These are phyloP conservation scores for Phytophthora fragariae DNA, from an alignment of 352 stramenopile genomes.

Conservation along the genomic window DNA sequence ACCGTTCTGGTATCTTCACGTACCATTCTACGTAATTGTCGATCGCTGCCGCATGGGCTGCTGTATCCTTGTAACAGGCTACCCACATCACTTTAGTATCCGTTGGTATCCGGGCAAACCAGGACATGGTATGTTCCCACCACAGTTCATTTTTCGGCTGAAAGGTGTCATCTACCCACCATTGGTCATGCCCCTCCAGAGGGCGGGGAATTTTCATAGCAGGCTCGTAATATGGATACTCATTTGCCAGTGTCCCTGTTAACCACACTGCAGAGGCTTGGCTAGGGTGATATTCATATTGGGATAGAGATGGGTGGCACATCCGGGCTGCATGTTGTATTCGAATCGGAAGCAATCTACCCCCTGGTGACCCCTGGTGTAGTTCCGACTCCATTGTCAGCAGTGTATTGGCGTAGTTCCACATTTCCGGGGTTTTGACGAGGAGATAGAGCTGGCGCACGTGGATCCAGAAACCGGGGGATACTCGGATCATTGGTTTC, in stretches of 20 bases:
- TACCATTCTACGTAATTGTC: background rate
- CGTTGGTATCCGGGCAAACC: background rate
- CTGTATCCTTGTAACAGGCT: background rate
- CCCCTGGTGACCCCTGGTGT: background rate
- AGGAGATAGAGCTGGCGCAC: background rate
- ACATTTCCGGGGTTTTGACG: background rate
- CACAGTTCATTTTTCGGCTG: background rate
- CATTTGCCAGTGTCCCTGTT: background rate
- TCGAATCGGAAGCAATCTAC: background rate
- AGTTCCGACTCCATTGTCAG: too few species aligned
- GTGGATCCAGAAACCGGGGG: background rate
- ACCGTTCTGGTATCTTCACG: background rate
- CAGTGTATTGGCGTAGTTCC: too few species aligned
- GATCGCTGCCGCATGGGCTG: background rate
- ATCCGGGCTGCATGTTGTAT: background rate
- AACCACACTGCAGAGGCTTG: background rate
- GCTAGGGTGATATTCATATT: background rate
- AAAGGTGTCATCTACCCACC: background rate
- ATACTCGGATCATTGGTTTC: background rate
- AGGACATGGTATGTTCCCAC: background rate
- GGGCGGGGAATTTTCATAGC: background rate
- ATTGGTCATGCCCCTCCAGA: background rate
- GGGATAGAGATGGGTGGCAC: background rate
- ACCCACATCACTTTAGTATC: background rate
- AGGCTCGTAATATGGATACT: background rate